Evolutionary conservation across 2,329 filamentous ascomycete species (phyloP), one percentile per base, ranked within the genome.

Genomic region (Beauveria pseudobassiana): DNA sequence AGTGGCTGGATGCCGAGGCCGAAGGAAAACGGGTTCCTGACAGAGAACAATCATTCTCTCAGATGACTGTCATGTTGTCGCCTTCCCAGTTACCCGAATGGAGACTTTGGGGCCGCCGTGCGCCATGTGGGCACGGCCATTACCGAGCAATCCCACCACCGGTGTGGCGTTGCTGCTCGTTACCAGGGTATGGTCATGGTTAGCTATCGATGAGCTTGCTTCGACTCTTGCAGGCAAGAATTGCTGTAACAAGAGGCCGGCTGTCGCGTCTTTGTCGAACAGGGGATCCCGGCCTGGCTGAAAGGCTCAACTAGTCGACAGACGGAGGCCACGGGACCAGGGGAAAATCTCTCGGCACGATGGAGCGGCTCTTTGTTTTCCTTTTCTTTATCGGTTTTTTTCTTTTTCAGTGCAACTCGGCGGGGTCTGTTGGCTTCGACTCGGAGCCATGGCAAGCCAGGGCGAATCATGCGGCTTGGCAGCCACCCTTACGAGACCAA

Each of bases 121-220:
- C 18, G 56, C 24, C 46, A 50, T 28, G 55, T 59, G 56, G 56
- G 46, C 56, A 59, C 46, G 45, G 56, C 56, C 56, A 59, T 50
- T 59, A 51, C 56, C 56, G 46, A 59, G 30, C 20, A 51, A 28
- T 50, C 45, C 55, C 43, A 28, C 22, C 14, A 26, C 24, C n/a
- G 28, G 28, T 30, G 28, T 38, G 9, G 26, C 9, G 38, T 48
- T n/a, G 28, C 28, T 22, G 4, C 49, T 30, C 7, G 24, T 24
- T 24, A 16, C 38, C 16, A 52, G 50, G 12, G n/a, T 38, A 43
- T 30, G 28, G 8, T 30, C 52, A 26, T n/a, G 40, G 26, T 54
- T n/a, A n/a, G 48, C 24, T 50, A 10, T 3, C 9, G 8, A 30
- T 3, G 28, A 30, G 8, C 8, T 30, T 30, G 28, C 8, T 9